Evolutionary conservation across 1,284 basidiomycete species (phyloP).

Genomic region (Meira nashicola): DNA sequence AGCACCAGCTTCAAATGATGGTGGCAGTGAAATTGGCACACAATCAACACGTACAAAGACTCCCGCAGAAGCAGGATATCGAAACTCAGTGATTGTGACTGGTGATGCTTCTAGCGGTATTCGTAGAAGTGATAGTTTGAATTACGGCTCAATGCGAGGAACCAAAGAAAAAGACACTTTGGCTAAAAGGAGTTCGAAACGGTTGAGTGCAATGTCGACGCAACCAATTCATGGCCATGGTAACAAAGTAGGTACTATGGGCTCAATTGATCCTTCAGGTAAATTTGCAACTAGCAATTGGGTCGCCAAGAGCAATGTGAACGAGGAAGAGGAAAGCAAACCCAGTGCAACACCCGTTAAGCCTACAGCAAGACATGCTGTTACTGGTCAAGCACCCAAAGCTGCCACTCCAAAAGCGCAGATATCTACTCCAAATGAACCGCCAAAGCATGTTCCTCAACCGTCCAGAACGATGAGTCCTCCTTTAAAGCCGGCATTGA

Average conservation of each 20-base stretch:
- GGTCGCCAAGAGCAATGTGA: conserved; percentile 14
- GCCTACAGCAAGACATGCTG: neutral
- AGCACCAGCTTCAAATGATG: conserved; percentile 17
- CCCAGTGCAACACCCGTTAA: neutral
- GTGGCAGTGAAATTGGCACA: conserved; percentile 46
- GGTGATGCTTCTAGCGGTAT: conserved; percentile 27
- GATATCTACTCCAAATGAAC: neutral
- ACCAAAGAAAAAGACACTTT: conserved; percentile 16
- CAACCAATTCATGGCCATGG: conserved; percentile 9
- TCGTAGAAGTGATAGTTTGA: conserved; percentile 13
- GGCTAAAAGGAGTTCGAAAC: conserved; percentile 31
- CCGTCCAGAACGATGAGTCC: conserved; percentile 26
- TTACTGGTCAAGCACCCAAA: neutral
- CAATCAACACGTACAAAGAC: conserved; percentile 28
- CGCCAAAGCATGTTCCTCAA: conserved; percentile 11
- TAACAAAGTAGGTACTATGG: conserved; percentile 7
- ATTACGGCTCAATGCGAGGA: neutral
- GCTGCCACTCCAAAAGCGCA: neutral
- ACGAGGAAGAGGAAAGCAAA: neutral
- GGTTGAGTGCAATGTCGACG: conserved; percentile 21
- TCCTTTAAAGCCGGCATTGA: conserved; percentile 43
- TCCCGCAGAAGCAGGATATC: conserved; percentile 4
- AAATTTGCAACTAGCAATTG: conserved; percentile 21
- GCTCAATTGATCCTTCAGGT: conserved; percentile 10
- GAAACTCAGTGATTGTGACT: conserved; percentile 18